These are phyloP conservation scores for Wallacemonas sp. DNA, from an alignment of 208 protist genomes.

Conservation along the genomic window DNA sequence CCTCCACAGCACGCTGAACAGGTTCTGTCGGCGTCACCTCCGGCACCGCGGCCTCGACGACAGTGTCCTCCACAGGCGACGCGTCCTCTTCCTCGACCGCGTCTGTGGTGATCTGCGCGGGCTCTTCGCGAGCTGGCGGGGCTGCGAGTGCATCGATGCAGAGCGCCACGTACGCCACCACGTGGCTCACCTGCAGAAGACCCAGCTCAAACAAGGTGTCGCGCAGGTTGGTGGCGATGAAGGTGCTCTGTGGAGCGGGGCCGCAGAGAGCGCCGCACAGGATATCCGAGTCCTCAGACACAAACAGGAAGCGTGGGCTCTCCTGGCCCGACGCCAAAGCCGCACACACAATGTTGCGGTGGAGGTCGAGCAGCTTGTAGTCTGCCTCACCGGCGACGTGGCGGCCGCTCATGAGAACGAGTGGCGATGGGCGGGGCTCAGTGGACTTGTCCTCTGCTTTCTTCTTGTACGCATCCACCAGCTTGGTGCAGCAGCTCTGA, in stretches of 20 bases:
- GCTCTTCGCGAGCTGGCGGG: conserved; percentile 1
- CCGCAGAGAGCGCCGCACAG: conserved; percentile 82
- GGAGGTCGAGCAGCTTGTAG: conserved; percentile 87
- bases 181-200: conserved; percentile 66
- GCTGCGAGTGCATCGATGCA: conserved; percentile 64
- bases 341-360: conserved; percentile 45
- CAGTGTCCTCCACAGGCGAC: neutral
- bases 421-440: conserved; percentile 10
- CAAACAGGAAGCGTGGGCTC: conserved; percentile 72
- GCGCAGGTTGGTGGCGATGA: conserved; percentile 77
- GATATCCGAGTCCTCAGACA: conserved; percentile 89
- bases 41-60: conserved; percentile 18
- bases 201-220: conserved; percentile 77
- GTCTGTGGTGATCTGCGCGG: neutral
- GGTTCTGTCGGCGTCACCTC: conserved; percentile 3
- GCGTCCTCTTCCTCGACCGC: neutral
- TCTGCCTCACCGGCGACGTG: conserved; percentile 85
- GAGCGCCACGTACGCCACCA: conserved; percentile 69
- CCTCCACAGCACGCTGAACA: conserved; percentile 6
- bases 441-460: neutral
- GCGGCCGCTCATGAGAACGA: conserved; percentile 74
- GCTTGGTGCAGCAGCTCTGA: conserved; percentile 40
- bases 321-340: conserved; percentile 18
- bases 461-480: conserved; percentile 42
- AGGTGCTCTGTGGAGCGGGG: conserved; percentile 61